Conservation (phyloP, 2,329 filamentous ascomycete species). For the Xylariales sp. region DNA sequence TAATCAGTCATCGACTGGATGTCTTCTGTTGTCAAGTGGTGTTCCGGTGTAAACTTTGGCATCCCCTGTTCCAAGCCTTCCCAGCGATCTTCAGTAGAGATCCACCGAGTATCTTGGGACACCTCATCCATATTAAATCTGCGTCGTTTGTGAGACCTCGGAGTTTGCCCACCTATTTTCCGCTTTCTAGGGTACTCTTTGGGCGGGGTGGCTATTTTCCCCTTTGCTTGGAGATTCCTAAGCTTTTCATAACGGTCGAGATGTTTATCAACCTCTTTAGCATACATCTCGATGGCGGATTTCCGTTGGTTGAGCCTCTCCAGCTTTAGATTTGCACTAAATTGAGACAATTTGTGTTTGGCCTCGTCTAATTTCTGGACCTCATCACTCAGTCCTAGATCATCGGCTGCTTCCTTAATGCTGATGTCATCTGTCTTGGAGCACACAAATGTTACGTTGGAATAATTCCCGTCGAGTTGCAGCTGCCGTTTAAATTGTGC, state of each 20-base stretch:
- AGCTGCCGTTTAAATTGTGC: constrained; percentile 67
- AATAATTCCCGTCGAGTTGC: constrained; percentile 66
- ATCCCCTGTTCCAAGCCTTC: constrained; percentile 27
- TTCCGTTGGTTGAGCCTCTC: constrained; percentile 60
- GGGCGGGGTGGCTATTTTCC: constrained; percentile 23
- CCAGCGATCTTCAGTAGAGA: constrained; percentile 34
- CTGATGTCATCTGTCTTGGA: constrained; percentile 62
- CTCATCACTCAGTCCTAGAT: constrained; percentile 50
- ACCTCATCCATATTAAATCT: constrained; percentile 24
- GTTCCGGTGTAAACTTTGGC: constrained; percentile 42
- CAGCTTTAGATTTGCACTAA: constrained; percentile 45
- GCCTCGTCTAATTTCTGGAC: constrained; percentile 33
- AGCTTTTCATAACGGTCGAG: constrained; percentile 35
- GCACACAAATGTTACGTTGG: constrained; percentile 63
- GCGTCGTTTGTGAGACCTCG: constrained; percentile 29
- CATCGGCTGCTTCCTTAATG: constrained; percentile 63
- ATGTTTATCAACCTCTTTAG: constrained; percentile 46
- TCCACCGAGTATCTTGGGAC: constrained; percentile 14
- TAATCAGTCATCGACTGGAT: constrained; percentile 33
- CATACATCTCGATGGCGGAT: constrained; percentile 56
- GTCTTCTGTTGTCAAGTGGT: constrained; percentile 31
- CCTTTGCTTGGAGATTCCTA: constrained; percentile 36
- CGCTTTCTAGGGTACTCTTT: constrained; percentile 54
- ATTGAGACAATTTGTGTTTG: background rate
- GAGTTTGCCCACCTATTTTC: constrained; percentile 46